phyloP scores from a whole-genome alignment of 2,329 filamentous ascomycete species.

The Lachnellula occidentalis region DNA sequence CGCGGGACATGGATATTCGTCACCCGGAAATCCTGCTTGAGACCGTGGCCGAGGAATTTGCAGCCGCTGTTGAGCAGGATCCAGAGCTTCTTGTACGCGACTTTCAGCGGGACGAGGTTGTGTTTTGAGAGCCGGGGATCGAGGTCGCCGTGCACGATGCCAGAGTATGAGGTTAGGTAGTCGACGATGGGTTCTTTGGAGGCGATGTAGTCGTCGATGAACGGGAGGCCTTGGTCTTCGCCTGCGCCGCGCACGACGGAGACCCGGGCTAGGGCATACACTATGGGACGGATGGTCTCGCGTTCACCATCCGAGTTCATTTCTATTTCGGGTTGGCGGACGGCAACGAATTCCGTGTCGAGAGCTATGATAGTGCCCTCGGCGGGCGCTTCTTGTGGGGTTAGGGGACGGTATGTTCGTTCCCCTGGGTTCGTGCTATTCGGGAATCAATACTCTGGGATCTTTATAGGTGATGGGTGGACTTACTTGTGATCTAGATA shows the following conservation, averaged over 20 bases:
- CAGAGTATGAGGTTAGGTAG: slow-evolving; percentile 90
- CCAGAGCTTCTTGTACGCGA: slow-evolving; percentile 98
- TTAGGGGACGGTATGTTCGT: slow-evolving; percentile 56
- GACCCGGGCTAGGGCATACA: slow-evolving; percentile 86
- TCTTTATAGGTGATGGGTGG: slow-evolving; percentile 1
- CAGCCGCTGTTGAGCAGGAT: slow-evolving; percentile 90
- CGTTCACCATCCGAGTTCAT: slow-evolving; percentile 92
- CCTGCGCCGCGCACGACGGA: slow-evolving; percentile 82
- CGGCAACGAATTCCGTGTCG: slow-evolving; percentile 92
- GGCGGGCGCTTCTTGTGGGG: slow-evolving; percentile 59
- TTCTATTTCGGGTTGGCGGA: slow-evolving; percentile 90
- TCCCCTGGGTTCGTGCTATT: slow-evolving; percentile 39
- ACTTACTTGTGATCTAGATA: slow-evolving; percentile 62
- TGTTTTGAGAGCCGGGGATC: slow-evolving; percentile 74
- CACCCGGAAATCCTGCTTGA: slow-evolving; percentile 93
- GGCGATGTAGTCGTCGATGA: slow-evolving; percentile 95
- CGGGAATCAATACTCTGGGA: slow-evolving; percentile 5
- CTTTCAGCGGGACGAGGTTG: slow-evolving; percentile 80
- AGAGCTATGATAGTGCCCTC: slow-evolving; percentile 76
- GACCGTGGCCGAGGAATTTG: slow-evolving; percentile 86
- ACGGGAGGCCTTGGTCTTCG: slow-evolving; percentile 72
- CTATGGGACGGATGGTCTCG: slow-evolving; percentile 85
- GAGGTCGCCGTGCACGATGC: slow-evolving; percentile 80
- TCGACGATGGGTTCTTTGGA: slow-evolving; percentile 90
- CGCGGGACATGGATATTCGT: slow-evolving; percentile 96